Evolutionary conservation across 768 basidiomycete species (phyloP), one percentile per base, ranked within the genome.

Genomic region (Phylloporus sp.): DNA sequence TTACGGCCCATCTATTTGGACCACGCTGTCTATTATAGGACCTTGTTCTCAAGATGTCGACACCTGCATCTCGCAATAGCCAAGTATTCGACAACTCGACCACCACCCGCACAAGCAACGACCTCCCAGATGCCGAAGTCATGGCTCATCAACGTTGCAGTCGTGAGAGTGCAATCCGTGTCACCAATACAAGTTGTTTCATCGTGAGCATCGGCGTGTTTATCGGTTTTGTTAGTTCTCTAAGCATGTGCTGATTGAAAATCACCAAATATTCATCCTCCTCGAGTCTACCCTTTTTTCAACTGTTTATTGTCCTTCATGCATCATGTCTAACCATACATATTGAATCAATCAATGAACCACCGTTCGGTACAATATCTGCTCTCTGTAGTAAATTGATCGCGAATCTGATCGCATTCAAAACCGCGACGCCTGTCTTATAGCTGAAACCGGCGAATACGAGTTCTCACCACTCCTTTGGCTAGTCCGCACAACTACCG

Each of bases 31-130:
- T 0, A 59, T 74, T 54, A 52, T 69, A 17, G 77, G 68, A 34
- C 55, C 52, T 48, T 89, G 86, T 68, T 13, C 44, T 13, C 9
- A 61, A 4, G 63, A 63, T n/a, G 79, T 87, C 66, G 68, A 75
- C 58, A 52, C 54, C 22, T 90, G 87, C 55, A 67, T 84, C 24
- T 86, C n/a, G 84, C 74, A 64, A 67, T 6, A 69, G 66, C 59
- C 0, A 54, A 17, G n/a, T 46, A 1, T 86, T 82, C 58, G 54
- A 84, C 49, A 38, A 46, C 31, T 59, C 61, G 43, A 72, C 73
- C 38, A 76, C 78, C 29, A 1, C 55, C 0, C 86, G 84, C 65
- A 75, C 84, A 50, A 18, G 72, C 38, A 31, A 28, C 10, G 80
- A 84, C 57, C 69, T 81, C 46, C 26, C 53, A 21, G 54, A 41